Conservation (phyloP, 257 asterid genomes). For the Penstemon davidsonii region DNA sequence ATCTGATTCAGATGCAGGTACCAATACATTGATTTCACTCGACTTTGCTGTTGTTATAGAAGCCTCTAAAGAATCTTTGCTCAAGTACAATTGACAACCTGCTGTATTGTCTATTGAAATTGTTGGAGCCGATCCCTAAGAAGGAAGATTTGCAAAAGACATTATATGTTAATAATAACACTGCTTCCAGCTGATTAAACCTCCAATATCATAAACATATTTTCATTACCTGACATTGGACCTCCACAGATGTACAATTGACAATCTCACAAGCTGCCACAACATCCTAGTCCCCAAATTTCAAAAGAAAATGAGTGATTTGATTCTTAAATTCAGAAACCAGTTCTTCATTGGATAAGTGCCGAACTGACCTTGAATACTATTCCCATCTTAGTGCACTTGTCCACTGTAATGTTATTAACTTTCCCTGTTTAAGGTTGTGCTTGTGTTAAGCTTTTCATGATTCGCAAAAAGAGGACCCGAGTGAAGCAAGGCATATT, state of each 20-base stretch:
- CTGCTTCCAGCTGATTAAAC: conserved; percentile 18
- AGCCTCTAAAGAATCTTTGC: conserved; percentile 83
- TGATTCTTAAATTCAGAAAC: conserved; percentile 3
- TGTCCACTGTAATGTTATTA: conserved; percentile 94
- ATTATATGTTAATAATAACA: neutral
- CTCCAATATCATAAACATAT: neutral
- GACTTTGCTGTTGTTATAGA: conserved; percentile 94
- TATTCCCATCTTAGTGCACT: conserved; percentile 95
- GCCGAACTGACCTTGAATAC: conserved; percentile 73
- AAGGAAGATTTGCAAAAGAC: conserved; percentile 4
- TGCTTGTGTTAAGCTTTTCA: conserved; percentile 5
- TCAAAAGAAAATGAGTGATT: conserved; percentile 1
- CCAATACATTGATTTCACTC: conserved; percentile 83
- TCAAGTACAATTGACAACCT: conserved; percentile 89
- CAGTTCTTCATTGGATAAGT: conserved; percentile 12
- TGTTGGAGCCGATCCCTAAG: conserved; percentile 92
- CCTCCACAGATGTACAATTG: conserved; percentile 82
- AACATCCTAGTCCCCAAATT: conserved; percentile 59
- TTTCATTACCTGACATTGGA: conserved; percentile 84
- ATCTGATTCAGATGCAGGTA: conserved; percentile 77
- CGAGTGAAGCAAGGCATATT: conserved; percentile 4
- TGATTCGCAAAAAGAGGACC: conserved; percentile 17
- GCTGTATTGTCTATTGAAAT: conserved; percentile 89
- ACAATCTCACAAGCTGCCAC: conserved; percentile 99
- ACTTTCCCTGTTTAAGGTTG: conserved; percentile 71